Conservation (phyloP, 106 monocot genomes). For the Triglochin maritima region DNA sequence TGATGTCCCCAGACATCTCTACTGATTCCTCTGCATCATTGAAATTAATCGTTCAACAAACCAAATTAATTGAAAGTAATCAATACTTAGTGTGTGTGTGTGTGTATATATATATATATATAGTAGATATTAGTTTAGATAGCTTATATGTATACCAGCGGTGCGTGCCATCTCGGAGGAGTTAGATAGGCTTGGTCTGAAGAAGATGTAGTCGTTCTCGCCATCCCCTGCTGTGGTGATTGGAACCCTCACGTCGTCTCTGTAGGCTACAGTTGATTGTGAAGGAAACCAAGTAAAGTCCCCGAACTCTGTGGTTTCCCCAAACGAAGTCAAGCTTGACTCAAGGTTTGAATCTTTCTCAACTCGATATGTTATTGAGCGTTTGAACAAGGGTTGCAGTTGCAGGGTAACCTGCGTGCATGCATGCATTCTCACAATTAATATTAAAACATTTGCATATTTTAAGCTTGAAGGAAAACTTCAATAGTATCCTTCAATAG, state of each 20-base stretch:
- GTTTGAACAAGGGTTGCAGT: neutral
- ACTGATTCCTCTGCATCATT: conserved; percentile 6
- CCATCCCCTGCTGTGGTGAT: neutral
- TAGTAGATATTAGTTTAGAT: neutral
- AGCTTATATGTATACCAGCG: neutral
- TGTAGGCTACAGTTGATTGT: neutral
- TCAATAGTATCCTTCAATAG: too few relatives aligned
- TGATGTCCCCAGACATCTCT: neutral
- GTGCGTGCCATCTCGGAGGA: neutral
- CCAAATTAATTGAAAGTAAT: neutral
- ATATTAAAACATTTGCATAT: too few relatives aligned
- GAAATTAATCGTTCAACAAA: neutral
- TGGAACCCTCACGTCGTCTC: neutral
- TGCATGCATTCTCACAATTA: neutral
- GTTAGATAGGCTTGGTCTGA: neutral
- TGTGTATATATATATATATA: neutral
- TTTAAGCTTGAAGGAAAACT: too few relatives aligned
- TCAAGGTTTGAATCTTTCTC: neutral
- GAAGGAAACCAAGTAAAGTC: neutral
- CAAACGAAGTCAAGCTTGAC: neutral
- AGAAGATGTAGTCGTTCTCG: neutral
- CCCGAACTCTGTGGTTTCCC: neutral
- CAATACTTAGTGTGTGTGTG: too few relatives aligned
- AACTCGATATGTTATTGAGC: neutral
- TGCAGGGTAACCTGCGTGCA: neutral